Evolutionary conservation across 2,329 filamentous ascomycete genomes (phyloP).

Genomic region (Apiospora koreana): DNA sequence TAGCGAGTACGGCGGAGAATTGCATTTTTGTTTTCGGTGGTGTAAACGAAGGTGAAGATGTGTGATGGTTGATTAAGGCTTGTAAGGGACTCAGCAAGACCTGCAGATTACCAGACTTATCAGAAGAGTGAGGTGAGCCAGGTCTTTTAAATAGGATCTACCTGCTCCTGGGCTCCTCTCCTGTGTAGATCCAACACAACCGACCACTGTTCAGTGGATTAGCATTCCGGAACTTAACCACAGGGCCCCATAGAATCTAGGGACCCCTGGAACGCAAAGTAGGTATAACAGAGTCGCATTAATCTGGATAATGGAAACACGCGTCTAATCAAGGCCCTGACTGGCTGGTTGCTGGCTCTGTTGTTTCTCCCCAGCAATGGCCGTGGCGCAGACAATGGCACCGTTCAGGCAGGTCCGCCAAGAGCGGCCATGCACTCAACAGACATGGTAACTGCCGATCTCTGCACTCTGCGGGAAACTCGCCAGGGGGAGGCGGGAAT

Average conservation of each 20-base stretch:
- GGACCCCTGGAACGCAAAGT: not conserved
- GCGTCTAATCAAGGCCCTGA: conserved; percentile 1
- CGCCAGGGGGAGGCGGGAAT: conserved; percentile 4
- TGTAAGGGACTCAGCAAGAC: not conserved
- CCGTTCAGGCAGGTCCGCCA: not conserved
- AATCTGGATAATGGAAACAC: conserved; percentile 7
- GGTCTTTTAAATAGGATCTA: conserved; percentile 3
- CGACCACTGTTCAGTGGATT: conserved; percentile 1
- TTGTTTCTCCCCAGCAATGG: not conserved
- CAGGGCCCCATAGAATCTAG: not conserved
- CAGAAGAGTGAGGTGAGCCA: not conserved
- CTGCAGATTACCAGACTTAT: not conserved
- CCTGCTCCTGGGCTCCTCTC: too few relatives aligned
- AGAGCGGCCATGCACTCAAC: not conserved
- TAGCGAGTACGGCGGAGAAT: conserved; percentile 24
- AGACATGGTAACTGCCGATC: not conserved
- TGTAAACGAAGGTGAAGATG: conserved; percentile 5
- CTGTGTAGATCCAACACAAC: not conserved
- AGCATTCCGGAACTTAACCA: not conserved
- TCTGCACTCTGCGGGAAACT: not conserved
- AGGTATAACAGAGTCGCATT: not conserved
- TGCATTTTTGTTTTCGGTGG: conserved; percentile 27
- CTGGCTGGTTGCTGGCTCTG: not conserved
- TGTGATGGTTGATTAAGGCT: not conserved
- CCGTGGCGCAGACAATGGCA: not conserved